phyloP scores from a whole-genome alignment of 2,329 filamentous ascomycete species.

The Exophiala sp. region DNA sequence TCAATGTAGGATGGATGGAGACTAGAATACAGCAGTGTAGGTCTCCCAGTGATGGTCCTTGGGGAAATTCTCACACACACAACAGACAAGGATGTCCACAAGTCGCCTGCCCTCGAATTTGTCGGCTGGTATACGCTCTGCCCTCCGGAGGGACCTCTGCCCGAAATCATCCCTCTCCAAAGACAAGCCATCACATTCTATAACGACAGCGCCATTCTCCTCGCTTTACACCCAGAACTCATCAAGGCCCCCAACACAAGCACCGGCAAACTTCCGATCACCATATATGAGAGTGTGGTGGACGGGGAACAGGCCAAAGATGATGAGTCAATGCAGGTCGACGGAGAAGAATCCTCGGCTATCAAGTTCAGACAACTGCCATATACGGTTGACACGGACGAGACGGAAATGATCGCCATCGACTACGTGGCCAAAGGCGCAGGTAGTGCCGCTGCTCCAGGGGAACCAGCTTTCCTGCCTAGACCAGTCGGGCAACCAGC shows the following conservation, averaged over 20 bases:
- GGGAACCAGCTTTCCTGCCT: slow-evolving; percentile 29
- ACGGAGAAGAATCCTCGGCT: slow-evolving; percentile 53
- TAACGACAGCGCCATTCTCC: slow-evolving; percentile 77
- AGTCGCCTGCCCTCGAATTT: slow-evolving; percentile 71
- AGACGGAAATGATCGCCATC: slow-evolving; percentile 96
- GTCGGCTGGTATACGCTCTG: slow-evolving; percentile 90
- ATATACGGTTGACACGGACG: slow-evolving; percentile 85
- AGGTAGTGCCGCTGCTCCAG: slow-evolving; percentile 62
- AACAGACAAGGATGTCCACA: slow-evolving; percentile 81
- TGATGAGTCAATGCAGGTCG: slow-evolving; percentile 59
- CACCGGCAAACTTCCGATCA: slow-evolving; percentile 78
- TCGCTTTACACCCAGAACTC: slow-evolving; percentile 72
- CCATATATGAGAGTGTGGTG: slow-evolving; percentile 79
- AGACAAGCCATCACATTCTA: slow-evolving; percentile 61
- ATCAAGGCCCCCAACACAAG: slow-evolving; percentile 47
- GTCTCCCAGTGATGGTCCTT: slow-evolving; percentile 32
- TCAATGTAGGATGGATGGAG: slow-evolving; percentile 68
- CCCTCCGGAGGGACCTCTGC: slow-evolving; percentile 63
- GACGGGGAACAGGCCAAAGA: slow-evolving; percentile 60
- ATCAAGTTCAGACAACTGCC: slow-evolving; percentile 76
- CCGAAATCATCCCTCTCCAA: slow-evolving; percentile 65
- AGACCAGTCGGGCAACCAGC: slow-evolving; percentile 4
- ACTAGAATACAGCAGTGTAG: slow-evolving; percentile 77
- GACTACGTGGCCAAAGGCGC: slow-evolving; percentile 84
- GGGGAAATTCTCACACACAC: slow-evolving; percentile 10